Percentiles rank a stretch among this genome's conserved stretches.
These are phyloP conservation scores for Lunularia cruciata DNA, from an alignment of 225 moss, liverwort and hornwort species.

Conservation along the genomic window DNA sequence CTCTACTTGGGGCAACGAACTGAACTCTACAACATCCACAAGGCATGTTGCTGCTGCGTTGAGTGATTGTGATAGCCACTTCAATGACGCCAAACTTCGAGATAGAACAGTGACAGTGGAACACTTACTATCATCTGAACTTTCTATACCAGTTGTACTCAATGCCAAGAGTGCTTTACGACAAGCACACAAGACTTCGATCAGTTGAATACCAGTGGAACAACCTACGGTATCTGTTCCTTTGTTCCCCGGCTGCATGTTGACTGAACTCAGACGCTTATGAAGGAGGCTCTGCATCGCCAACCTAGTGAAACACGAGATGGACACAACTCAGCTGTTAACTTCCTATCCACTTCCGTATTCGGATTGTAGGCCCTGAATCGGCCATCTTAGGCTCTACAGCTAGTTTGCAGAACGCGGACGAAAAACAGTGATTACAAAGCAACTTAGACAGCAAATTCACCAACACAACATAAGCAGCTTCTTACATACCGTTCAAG, in stretches of 20 bases:
- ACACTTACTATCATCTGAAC: neutral
- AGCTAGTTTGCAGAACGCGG: neutral
- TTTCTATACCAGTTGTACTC: conserved; percentile 28
- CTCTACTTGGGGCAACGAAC: conserved; percentile 20
- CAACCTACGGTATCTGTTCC: conserved; percentile 22
- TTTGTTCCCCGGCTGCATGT: conserved; percentile 14
- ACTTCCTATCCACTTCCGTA: no score
- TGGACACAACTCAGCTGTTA: no score
- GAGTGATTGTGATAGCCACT: conserved; percentile 35
- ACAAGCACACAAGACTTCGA: conserved; percentile 61
- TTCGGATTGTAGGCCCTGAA: neutral
- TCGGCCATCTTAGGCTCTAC: neutral
- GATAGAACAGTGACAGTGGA: conserved; percentile 21
- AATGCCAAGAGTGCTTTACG: conserved; percentile 56
- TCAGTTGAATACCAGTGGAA: conserved; percentile 39
- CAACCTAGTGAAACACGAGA: conserved; percentile 55
- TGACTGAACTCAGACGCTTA: conserved; percentile 29
- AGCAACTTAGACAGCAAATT: neutral
- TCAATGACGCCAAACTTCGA: conserved; percentile 24
- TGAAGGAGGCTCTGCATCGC: conserved; percentile 53
- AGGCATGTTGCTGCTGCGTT: conserved; percentile 33
- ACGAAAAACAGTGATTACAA: neutral
- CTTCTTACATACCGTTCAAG: conserved; percentile 38
- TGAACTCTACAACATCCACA: conserved; percentile 30
- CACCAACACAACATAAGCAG: neutral